Evolutionary conservation across 225 moss, liverwort and hornwort genomes (phyloP).

Genomic region (Anthoceros angustus): DNA sequence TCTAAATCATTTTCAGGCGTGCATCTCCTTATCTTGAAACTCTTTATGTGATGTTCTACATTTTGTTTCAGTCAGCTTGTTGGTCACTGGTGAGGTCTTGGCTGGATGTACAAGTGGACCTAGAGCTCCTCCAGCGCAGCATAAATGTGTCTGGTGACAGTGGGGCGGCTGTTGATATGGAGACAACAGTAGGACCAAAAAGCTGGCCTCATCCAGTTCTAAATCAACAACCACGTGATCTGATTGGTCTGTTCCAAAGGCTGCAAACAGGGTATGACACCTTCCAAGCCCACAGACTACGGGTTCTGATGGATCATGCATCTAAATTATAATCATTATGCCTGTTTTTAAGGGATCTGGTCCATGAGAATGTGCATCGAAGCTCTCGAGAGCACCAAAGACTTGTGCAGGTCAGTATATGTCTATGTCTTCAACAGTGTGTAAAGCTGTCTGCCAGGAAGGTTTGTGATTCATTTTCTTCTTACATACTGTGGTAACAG

Average conservation of each 20-base stretch:
- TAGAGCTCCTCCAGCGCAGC: constrained; percentile 49
- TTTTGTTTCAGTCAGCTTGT: constrained; percentile 42
- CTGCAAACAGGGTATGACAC: constrained; percentile 47
- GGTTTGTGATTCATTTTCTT: neutral
- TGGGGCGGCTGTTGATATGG: constrained; percentile 22
- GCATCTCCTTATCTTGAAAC: neutral
- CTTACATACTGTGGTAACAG: constrained; percentile 17
- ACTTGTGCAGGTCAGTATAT: constrained; percentile 27
- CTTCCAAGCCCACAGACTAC: neutral
- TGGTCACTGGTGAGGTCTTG: constrained; percentile 85
- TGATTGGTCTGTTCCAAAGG: constrained; percentile 75
- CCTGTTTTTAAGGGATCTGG: constrained; percentile 38
- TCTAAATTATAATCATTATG: neutral
- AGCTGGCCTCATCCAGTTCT: constrained; percentile 76
- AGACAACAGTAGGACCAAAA: constrained; percentile 34
- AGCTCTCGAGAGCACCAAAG: constrained; percentile 93
- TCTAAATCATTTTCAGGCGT: neutral
- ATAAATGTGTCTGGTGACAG: constrained; percentile 21
- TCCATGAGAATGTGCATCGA: constrained; percentile 74
- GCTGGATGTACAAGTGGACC: constrained; percentile 79
- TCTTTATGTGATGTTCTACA: neutral
- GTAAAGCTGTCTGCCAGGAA: neutral
- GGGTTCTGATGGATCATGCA: neutral
- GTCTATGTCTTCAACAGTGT: neutral
- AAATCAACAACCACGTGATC: constrained; percentile 88